Base-by-base conservation (phyloP, 83 land plant genomes). In the Picea engelmannii region DNA sequence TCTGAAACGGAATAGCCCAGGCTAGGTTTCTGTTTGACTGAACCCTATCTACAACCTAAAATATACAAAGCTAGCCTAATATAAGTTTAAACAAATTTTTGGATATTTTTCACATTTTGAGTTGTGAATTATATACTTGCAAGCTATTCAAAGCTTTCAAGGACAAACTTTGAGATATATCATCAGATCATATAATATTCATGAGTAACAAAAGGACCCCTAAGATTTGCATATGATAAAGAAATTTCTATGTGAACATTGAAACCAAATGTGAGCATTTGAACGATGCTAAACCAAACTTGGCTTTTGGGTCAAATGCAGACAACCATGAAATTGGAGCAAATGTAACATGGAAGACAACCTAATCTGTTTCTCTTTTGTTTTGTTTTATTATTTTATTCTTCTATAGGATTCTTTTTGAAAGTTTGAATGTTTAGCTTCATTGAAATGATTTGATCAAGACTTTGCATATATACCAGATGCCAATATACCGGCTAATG, bases 101-200 rank as follows among this genome's bases (percentile, higher is more conserved):
- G 21, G 59, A 47, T 74, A 59, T 23, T 73, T 74, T 24, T 47
- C n/a, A 42, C 44, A 55, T 42, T 73, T 73, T 7, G 20, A 18
- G 49, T 44, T 73, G 58, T 44, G 76, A 20, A 20, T 71, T 1
- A 20, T 71, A 42, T n/a, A 40, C 76, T 71, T 71, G 11, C 76
- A n/a, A 73, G n/a, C 76, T 8, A 73, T 20, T 73, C 76, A 44
- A 73, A 73, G 35, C 24, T 73, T 44, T 40, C 20, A 73, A 44
- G 55, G 1, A n/a, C 15, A 18, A 25, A 73, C n/a, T 73, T 44
- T 73, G 20, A 23, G 24, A 9, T 74, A 0, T 47, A 74, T 74
- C 25, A n/a, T 42, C 3, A 35, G 23, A 71, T 71, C 23, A 71
- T 40, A 69, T 25, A 38, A 18, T 42, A 70, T 70, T 38, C 75